Evolutionary conservation across 1,284 basidiomycete genomes (phyloP), one percentile per base, ranked within the genome.

Genomic region (Cryptococcus depauperatus): DNA sequence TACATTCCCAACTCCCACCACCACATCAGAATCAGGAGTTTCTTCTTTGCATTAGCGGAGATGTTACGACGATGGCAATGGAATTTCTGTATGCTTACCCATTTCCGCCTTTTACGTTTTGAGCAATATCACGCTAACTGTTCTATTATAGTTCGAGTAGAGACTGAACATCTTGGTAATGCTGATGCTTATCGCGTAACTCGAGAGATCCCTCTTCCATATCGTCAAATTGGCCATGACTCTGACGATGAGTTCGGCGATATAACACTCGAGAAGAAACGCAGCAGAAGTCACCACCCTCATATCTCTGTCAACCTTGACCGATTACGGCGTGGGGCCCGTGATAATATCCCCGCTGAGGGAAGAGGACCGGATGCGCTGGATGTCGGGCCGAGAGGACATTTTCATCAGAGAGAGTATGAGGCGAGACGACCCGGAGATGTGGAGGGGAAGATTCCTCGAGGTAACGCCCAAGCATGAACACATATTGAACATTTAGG

Each of bases 61-160:
- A 80, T 90, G 72, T 60, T 89, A 2, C 74, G 91, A 27, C 77
- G 91, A 41, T 82, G 80, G 71, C 85, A 85, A 56, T 96, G 91
- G 91, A 95, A 95, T 68, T 87, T 93, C 62, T 84, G 87, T 89
- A 50, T 61, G 81, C n/a, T n/a, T n/a, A n/a, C n/a, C n/a, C n/a
- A n/a, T n/a, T n/a, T n/a, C n/a, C n/a, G n/a, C n/a, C n/a, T n/a
- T n/a, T n/a, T n/a, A n/a, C n/a, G n/a, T n/a, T n/a, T n/a, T n/a
- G n/a, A n/a, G n/a, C n/a, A n/a, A 42, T 7, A 22, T 2, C 3
- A n/a, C n/a, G n/a, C n/a, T n/a, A n/a, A n/a, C n/a, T n/a, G n/a
- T n/a, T n/a, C n/a, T n/a, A n/a, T n/a, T n/a, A n/a, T n/a, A 68
- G 64, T 65, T 58, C 62, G 69, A 48, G 67, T 70, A 14, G 69